These are phyloP conservation scores for Hyparrhenia diplandra DNA, from an alignment of 176 grass and related monocot genomes.

Conservation along the genomic window DNA sequence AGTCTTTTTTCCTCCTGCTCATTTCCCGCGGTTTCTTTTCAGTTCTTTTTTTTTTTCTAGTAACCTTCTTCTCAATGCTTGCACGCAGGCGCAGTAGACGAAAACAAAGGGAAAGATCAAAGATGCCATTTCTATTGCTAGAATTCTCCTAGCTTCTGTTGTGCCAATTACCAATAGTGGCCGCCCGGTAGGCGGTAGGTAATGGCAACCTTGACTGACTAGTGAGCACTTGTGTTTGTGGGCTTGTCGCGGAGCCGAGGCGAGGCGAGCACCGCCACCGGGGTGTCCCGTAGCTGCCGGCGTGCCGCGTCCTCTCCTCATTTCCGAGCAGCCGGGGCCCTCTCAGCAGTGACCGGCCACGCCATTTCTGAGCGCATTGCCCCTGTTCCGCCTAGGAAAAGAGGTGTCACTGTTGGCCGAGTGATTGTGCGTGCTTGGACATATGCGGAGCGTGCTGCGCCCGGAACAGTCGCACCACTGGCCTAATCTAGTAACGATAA, in stretches of 20 bases:
- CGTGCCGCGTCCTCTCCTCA: neutral
- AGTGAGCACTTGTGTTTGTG: neutral
- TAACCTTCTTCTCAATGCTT: neutral
- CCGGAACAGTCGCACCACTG: neutral
- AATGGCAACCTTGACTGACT: neutral
- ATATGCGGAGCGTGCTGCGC: neutral
- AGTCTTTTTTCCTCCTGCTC: neutral
- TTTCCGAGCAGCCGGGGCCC: neutral
- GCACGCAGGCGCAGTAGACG: neutral
- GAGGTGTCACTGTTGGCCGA: neutral
- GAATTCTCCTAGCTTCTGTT: neutral
- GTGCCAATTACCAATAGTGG: too few relatives aligned
- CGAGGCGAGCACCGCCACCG: neutral
- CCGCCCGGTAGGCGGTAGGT: too few relatives aligned
- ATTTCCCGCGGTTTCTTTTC: slow-evolving; percentile 10
- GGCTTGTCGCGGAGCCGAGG: neutral
- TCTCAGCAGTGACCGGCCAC: neutral
- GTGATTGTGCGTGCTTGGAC: neutral
- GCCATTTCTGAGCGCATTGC: neutral
- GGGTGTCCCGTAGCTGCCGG: slow-evolving; percentile 26
- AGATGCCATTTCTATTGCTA: neutral
- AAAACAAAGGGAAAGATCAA: neutral
- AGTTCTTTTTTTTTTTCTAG: neutral
- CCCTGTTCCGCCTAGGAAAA: neutral
- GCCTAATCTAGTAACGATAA: too few relatives aligned